Conservation (phyloP, 768 basidiomycete species). For the Tephrocybe sp. region DNA sequence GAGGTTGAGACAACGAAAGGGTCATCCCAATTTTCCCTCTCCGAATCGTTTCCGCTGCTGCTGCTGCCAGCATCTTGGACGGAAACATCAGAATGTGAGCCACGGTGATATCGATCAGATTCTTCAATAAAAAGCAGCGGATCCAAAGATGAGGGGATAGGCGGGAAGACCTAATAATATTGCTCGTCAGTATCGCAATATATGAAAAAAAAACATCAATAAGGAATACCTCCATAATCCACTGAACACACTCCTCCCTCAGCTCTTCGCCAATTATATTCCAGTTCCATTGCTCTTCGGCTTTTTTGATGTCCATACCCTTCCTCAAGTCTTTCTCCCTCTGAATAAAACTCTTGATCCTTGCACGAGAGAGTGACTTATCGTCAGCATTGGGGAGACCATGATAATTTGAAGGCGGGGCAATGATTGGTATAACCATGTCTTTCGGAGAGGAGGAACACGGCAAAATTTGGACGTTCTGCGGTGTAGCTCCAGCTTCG, state of each 20-base stretch:
- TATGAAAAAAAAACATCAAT: not conserved
- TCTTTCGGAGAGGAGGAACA: not conserved
- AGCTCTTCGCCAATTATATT: not conserved
- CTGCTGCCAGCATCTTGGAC: no score
- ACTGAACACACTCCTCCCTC: not conserved
- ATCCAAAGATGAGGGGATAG: not conserved
- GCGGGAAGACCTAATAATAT: no score
- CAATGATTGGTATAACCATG: constrained; percentile 1
- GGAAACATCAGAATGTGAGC: no score
- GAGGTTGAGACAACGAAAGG: not conserved
- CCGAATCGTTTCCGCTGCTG: no score
- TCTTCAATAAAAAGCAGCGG: not conserved
- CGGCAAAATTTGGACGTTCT: no score
- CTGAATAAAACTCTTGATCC: not conserved
- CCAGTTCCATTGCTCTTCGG: not conserved
- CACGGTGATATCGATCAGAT: no score
- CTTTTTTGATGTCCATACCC: not conserved
- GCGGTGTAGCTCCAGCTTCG: no score
- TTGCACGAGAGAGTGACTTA: not conserved
- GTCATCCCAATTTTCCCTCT: not conserved
- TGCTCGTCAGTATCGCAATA: no score
- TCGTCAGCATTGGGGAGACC: no score
- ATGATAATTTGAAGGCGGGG: no score
- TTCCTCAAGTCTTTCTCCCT: constrained; percentile 1
- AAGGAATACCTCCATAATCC: constrained; percentile 8